Evolutionary conservation across 2,329 filamentous ascomycete species (phyloP), one percentile per base, ranked within the genome.

Genomic region (Scytalidium lignicola): DNA sequence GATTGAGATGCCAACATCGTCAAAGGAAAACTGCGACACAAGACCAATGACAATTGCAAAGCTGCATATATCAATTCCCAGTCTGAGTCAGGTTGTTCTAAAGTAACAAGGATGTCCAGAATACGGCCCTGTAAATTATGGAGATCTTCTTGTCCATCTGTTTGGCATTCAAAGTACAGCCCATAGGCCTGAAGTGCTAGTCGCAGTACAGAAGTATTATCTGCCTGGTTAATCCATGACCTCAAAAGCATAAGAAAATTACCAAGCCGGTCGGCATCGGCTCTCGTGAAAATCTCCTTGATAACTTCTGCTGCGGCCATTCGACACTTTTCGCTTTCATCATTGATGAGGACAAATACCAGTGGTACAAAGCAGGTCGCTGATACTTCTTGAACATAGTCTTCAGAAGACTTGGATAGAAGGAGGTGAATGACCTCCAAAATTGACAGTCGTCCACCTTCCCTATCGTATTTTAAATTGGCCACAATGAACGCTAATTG

Each of bases 351-450:
- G 15, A 91, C 83, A 59, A 96, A 82, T 45, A 96, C 82, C 5
- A 99, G 69, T 0, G 91, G 90, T 19, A 95, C 76, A 71, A 96
- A 99, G 63, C 90, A 88, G 18, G 83, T 86, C 1, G 82, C 81
- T 0, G 89, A 78, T 28, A 96, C 80, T 56, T 96, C 88, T 64
- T 95, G 89, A 7, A 91, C 81, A 42, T 91, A 82, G 21, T 90
- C 86, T 37, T 90, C 81, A 0, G 86, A 85, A 3, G 91, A 85
- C 69, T 96, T 97, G 55, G 81, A 83, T 19, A 97, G 74, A n/a
- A 99, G 74, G 41, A 91, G 75, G 62, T 96, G 86, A 42, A 96
- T 76, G 2, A 92, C 83, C 68, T 99, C 93, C 81, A 99, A 89
- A 22, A 96, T 89, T 1, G 91, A 96, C 52, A 96, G 76, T 32